These are phyloP conservation scores for Letharia columbiana DNA, from an alignment of 495 filamentous ascomycete genomes.

Conservation along the genomic window DNA sequence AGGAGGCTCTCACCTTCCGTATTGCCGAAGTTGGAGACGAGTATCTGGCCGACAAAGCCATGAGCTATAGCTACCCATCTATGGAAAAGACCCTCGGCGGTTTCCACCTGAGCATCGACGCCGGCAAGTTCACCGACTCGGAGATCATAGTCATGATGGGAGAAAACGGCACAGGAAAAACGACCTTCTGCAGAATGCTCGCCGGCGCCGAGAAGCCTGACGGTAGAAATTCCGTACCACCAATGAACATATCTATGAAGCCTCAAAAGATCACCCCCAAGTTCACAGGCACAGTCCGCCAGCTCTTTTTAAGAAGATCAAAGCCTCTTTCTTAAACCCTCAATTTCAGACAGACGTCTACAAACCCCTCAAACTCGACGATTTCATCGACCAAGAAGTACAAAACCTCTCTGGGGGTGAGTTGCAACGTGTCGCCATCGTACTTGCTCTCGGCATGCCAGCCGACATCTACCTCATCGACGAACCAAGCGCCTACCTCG, in stretches of 20 bases:
- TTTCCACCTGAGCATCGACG: constrained; percentile 76
- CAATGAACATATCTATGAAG: constrained; percentile 98
- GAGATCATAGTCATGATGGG: constrained; percentile 99
- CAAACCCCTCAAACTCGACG: constrained; percentile 94
- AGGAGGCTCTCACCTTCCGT: constrained; percentile 93
- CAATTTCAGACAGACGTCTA: constrained; percentile 99
- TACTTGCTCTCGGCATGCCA: constrained; percentile 87
- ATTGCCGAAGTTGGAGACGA: constrained; percentile 89
- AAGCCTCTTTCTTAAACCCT: constrained; percentile 86
- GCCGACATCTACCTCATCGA: constrained; percentile 98
- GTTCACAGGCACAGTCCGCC: constrained; percentile 89
- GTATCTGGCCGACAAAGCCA: constrained; percentile 74
- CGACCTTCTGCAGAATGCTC: constrained; percentile 93
- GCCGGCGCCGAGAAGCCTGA: constrained; percentile 91
- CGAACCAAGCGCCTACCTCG: constrained; percentile 88
- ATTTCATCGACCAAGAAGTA: constrained; percentile 99
- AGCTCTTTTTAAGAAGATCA: constrained; percentile 97
- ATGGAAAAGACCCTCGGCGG: constrained; percentile 92
- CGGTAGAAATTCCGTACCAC: constrained; percentile 60
- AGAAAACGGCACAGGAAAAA: constrained; percentile 93
- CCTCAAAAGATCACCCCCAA: constrained; percentile 98
- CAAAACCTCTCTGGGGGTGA: constrained; percentile 98
- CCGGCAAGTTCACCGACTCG: constrained; percentile 87
- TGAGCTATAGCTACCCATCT: constrained; percentile 73
- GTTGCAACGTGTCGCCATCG: constrained; percentile 96